A percentile compares a stretch with the other conserved stretches of the same genome.
Conservation (phyloP, 805 yeast genomes). For the Spathaspora arborariae region DNA sequence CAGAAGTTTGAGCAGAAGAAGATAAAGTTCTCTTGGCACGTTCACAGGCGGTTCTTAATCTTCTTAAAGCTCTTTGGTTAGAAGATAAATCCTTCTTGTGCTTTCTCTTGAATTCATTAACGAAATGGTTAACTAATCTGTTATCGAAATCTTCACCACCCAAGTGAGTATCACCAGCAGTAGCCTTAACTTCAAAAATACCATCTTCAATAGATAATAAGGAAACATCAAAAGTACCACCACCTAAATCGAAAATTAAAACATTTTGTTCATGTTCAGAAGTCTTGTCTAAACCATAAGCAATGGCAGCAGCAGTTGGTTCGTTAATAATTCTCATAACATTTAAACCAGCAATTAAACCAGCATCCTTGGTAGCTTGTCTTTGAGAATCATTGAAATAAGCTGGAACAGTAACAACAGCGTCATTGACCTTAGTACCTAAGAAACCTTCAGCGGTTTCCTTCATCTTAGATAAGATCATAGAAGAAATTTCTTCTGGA, state of each 20-base stretch:
- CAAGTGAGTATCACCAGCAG: constrained; percentile 47
- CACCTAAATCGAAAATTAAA: constrained; percentile 47
- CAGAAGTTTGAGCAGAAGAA: constrained; percentile 90
- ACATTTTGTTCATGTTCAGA: constrained; percentile 61
- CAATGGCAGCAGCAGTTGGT: constrained; percentile 86
- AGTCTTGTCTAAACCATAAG: constrained; percentile 51
- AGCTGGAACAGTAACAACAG: constrained; percentile 96
- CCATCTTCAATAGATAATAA: constrained; percentile 46
- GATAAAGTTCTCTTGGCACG: constrained; percentile 99
- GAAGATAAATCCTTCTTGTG: constrained; percentile 89
- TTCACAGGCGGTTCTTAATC: constrained; percentile 98
- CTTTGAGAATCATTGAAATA: constrained; percentile 97
- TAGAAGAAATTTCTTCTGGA: constrained; percentile 93
- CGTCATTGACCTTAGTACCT: constrained; percentile 57
- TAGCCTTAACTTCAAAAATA: constrained; percentile 46
- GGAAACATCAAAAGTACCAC: constrained; percentile 48
- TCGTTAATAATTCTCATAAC: constrained; percentile 93
- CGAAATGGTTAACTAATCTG: constrained; percentile 92
- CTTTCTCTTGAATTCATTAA: constrained; percentile 95
- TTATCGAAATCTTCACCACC: constrained; percentile 99
- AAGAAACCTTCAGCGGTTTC: constrained; percentile 88
- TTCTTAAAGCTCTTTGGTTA: constrained; percentile 97
- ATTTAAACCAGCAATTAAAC: constrained; percentile 93
- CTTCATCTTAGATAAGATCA: constrained; percentile 88
- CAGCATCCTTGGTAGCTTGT: constrained; percentile 98